Conservation (phyloP, 495 filamentous ascomycete genomes). For the Xylaria bambusicola region DNA sequence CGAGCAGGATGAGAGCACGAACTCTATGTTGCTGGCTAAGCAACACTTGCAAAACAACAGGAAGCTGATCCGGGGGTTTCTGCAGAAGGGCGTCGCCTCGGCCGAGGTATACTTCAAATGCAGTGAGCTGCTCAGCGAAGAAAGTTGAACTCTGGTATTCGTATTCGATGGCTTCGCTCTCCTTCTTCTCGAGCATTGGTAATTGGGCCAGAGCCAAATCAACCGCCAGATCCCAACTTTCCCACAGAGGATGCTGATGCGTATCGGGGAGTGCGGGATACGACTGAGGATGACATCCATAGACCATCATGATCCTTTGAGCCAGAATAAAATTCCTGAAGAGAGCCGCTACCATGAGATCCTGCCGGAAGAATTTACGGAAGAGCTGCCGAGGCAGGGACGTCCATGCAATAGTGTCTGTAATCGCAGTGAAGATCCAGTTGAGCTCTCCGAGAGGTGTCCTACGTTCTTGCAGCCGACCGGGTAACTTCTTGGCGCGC, state of each 20-base stretch:
- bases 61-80: conserved; percentile 88
- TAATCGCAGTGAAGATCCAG: conserved; percentile 99
- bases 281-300: conserved; percentile 91
- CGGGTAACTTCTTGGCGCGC: conserved; percentile 77
- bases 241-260: conserved; percentile 91
- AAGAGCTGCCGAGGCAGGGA: conserved; percentile 84
- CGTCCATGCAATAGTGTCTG: conserved; percentile 99
- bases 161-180: conserved; percentile 72
- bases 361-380: conserved; percentile 94
- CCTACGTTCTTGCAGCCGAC: conserved; percentile 85
- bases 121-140: conserved; percentile 95
- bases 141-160: conserved; percentile 94
- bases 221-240: conserved; percentile 95
- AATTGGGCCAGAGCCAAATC: conserved; percentile 95
- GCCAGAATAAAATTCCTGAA: conserved; percentile 95
- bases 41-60: conserved; percentile 93
- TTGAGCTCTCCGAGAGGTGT: conserved; percentile 95
- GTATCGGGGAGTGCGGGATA: conserved; percentile 87
- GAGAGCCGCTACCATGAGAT: conserved; percentile 97
- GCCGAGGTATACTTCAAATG: conserved; percentile 94
- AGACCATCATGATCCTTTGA: conserved; percentile 92
- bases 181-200: conserved; percentile 72
- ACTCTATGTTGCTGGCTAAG: conserved; percentile 93
- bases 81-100: conserved; percentile 79
- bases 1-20: conserved; percentile 88